A percentile compares a stretch with the other conserved stretches of the same genome.
These are phyloP conservation scores for Cordyceps militaris DNA, from an alignment of 2,329 filamentous ascomycete species.

Conservation along the genomic window DNA sequence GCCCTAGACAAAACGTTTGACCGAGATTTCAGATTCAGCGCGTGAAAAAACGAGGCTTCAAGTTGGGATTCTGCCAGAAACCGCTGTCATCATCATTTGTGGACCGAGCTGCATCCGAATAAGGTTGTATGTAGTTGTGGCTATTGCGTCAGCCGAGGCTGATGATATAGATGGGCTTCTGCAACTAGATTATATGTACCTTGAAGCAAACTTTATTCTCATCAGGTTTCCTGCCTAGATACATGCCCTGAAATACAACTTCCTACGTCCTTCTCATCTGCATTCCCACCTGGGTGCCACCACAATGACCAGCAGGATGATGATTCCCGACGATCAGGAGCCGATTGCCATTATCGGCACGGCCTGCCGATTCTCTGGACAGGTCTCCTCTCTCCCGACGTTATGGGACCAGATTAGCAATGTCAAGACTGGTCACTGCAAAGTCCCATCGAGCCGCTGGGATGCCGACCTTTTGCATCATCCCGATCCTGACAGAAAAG, in stretches of 20 bases:
- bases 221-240: not conserved
- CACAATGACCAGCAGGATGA: not conserved
- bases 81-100: not conserved
- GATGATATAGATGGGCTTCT: not conserved
- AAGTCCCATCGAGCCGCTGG: conserved; percentile 1
- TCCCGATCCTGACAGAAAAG: conserved; percentile 8
- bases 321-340: conserved; percentile 1
- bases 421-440: conserved; percentile 1
- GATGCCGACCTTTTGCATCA: conserved; percentile 4
- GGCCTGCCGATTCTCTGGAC: conserved; percentile 6
- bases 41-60: not conserved
- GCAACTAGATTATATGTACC: not conserved
- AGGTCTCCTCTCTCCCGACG: conserved; percentile 1
- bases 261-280: not conserved
- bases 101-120: not conserved
- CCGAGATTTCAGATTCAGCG: not conserved
- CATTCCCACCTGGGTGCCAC: not conserved
- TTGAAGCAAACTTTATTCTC: not conserved
- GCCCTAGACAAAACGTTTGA: not conserved
- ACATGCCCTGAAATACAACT: not conserved
- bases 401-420: conserved; percentile 11
- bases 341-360: conserved; percentile 10
- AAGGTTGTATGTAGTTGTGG: not conserved
- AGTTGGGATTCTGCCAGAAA: not conserved
- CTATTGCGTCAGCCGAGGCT: not conserved